Percentiles rank a stretch among this genome's conserved stretches.
Evolutionary conservation across 768 basidiomycete genomes (phyloP).

Genomic region (Terana coerulea): DNA sequence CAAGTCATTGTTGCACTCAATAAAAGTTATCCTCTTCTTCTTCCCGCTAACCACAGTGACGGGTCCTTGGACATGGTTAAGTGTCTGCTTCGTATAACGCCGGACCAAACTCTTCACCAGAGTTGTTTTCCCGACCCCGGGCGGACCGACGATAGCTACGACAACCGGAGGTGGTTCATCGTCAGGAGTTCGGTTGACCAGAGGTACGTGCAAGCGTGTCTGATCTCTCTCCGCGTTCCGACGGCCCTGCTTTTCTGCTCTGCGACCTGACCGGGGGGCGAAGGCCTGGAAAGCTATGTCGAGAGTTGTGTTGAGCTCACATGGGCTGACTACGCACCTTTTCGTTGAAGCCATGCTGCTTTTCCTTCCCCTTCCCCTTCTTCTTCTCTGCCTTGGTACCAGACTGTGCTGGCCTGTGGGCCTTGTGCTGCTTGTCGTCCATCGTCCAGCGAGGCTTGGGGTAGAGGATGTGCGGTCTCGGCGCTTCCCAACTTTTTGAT

Average conservation of each 20-base stretch:
- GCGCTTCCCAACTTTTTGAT: conserved; percentile 1
- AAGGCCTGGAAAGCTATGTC: conserved; percentile 60
- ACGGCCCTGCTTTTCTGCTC: conserved; percentile 85
- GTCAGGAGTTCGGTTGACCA: conserved; percentile 92
- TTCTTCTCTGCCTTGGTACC: conserved; percentile 78
- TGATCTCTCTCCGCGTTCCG: conserved; percentile 93
- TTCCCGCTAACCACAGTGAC: conserved; percentile 95
- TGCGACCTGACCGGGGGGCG: conserved; percentile 85
- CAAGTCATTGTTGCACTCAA: conserved; percentile 97
- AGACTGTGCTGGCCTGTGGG: conserved; percentile 72
- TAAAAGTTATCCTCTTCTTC: conserved; percentile 87
- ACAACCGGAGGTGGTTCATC: conserved; percentile 90
- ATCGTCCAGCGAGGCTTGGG: conserved; percentile 33
- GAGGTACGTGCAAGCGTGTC: conserved; percentile 91
- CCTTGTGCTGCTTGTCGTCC: conserved; percentile 79
- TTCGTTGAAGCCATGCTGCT: conserved; percentile 81
- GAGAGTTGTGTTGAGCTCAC: conserved; percentile 5
- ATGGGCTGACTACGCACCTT: conserved; percentile 58
- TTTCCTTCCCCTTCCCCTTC: conserved; percentile 58
- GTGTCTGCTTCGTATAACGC: conserved; percentile 89
- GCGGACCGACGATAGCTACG: conserved; percentile 92
- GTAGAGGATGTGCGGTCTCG: background rate
- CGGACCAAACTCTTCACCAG: conserved; percentile 88
- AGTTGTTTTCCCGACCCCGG: conserved; percentile 96
- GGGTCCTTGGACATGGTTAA: conserved; percentile 87